Percentiles rank a stretch among this genome's conserved stretches.
These are phyloP conservation scores for Akanthomyces lecanii DNA, from an alignment of 2,329 filamentous ascomycete genomes.

Conservation along the genomic window DNA sequence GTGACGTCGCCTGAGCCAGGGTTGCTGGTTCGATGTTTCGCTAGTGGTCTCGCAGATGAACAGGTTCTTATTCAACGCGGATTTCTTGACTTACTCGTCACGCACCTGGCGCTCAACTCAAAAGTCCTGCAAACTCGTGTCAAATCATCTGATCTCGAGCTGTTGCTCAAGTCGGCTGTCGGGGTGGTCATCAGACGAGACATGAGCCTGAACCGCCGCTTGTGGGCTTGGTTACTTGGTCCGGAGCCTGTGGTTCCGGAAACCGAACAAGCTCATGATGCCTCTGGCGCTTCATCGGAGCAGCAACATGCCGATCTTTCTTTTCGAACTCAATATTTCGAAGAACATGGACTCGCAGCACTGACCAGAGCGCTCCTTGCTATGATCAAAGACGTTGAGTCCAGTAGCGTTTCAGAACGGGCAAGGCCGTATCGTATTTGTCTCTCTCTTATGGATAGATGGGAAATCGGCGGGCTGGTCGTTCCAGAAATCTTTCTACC, in stretches of 20 bases:
- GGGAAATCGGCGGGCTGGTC: slow-evolving; percentile 90
- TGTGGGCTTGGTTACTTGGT: slow-evolving; percentile 96
- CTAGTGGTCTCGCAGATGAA: slow-evolving; percentile 79
- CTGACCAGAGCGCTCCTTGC: slow-evolving; percentile 70
- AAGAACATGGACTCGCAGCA: slow-evolving; percentile 69
- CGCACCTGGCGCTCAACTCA: slow-evolving; percentile 81
- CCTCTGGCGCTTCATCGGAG: slow-evolving; percentile 39
- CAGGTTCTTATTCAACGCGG: slow-evolving; percentile 91
- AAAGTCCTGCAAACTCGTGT: slow-evolving; percentile 72
- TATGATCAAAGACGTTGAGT: slow-evolving; percentile 58
- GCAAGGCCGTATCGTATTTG: slow-evolving; percentile 87
- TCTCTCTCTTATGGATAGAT: slow-evolving; percentile 94
- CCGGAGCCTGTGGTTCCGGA: slow-evolving; percentile 57
- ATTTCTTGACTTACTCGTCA: slow-evolving; percentile 88
- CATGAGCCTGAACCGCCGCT: slow-evolving; percentile 89
- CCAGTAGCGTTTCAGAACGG: slow-evolving; percentile 50
- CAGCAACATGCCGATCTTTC: slow-evolving; percentile 43
- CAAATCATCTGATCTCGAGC: slow-evolving; percentile 70
- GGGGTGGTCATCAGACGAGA: slow-evolving; percentile 85
- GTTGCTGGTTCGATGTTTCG: slow-evolving; percentile 83
- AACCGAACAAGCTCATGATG: slow-evolving; percentile 44
- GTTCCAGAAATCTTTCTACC: slow-evolving; percentile 86
- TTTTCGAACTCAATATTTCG: slow-evolving; percentile 76
- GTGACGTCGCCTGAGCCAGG: slow-evolving; percentile 88
- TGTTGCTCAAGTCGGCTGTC: slow-evolving; percentile 76